Evolutionary conservation across 805 yeast genomes (phyloP), one percentile per base, ranked within the genome.

Genomic region (Sugiyamaella boreocaroliniensis): DNA sequence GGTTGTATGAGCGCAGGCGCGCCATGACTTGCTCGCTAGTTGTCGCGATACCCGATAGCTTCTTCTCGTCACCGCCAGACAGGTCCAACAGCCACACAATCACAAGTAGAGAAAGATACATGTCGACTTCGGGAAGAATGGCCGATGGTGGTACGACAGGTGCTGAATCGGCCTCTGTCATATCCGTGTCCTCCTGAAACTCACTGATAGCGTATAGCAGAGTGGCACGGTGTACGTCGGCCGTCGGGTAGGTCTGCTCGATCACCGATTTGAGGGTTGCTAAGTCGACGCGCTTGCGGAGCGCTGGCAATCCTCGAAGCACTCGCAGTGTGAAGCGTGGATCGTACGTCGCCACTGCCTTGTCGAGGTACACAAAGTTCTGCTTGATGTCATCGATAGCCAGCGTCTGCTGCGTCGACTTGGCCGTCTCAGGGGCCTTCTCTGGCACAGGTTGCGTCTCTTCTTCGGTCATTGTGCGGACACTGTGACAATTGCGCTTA

Each of bases 261-360:
- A 89, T 73, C 40, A 86, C 70, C n/a, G 72, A 65, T 8, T 79
- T 69, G 54, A 93, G 73, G 10, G 80, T 75, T 12, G 73, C 76
- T 11, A 75, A 74, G 51, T 76, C 77, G 56, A 90, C 71, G 41
- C 78, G 74, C 53, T 83, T 78, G 71, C 97, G 81, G 57, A 92
- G 73, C 1, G 81, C 74, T 7, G 90, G 86, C 61, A 90, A 74
- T 57, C 88, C 95, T 57, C 96, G 83, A 58, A 93, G 78, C 19
- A 88, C 90, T 64, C 86, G 86, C 68, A 92, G 78, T 45, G 93
- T 81, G 70, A 85, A 87, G 59, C 97, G 80, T 59, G 95, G 87
- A 69, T 93, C 99, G 66, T 82, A 81, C 51, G 81, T 81, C 45
- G 79, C 67, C 10, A 84, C 84, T 2, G 90, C 84, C 68, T 83